Percentiles rank a stretch among this genome's conserved stretches.
phyloP scores from a whole-genome alignment of 305 asterid species.

The Fraxinus albicans region DNA sequence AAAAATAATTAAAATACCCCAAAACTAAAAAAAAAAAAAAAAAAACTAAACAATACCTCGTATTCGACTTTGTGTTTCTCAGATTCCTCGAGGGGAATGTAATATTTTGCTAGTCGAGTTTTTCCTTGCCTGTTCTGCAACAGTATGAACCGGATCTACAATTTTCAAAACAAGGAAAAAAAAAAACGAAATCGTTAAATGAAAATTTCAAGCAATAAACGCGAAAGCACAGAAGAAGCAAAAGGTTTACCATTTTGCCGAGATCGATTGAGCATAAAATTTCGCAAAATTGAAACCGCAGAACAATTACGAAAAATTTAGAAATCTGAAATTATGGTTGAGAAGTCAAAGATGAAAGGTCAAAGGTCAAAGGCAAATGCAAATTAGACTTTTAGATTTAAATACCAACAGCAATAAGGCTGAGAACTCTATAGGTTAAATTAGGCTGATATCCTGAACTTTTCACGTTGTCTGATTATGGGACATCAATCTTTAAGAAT shows the following conservation, averaged over 20 bases:
- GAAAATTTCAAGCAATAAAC: background rate
- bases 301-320: background rate
- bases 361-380: background rate
- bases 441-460: background rate
- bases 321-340: background rate
- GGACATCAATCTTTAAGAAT: background rate
- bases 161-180: background rate
- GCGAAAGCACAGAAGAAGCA: background rate
- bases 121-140: background rate
- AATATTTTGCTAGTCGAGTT: conserved; percentile 90
- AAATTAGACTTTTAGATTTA: background rate
- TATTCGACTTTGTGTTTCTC: conserved; percentile 96
- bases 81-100: conserved; percentile 98
- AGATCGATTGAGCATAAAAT: background rate
- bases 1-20: background rate
- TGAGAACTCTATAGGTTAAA: background rate
- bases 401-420: too few relatives aligned
- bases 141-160: background rate
- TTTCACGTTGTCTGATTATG: background rate
- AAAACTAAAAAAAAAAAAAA: background rate
- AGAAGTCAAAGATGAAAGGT: background rate
- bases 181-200: background rate
- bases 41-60: conserved; percentile 50
- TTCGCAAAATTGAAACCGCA: background rate
- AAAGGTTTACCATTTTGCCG: background rate